Evolutionary conservation across 192 early-diverging fungal genomes (phyloP).

Genomic region (Oehlia diaphana): DNA sequence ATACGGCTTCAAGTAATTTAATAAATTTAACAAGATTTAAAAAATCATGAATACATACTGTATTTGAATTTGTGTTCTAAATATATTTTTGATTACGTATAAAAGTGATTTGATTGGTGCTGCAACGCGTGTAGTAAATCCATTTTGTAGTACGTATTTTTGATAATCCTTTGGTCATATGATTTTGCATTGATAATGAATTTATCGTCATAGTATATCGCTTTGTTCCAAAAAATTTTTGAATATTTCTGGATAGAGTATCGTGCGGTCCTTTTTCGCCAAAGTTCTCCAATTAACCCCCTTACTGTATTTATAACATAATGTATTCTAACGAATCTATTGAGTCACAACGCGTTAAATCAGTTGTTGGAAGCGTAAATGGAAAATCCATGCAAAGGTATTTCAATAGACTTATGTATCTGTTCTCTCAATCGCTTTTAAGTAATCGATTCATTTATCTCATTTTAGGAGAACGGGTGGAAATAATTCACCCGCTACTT

Average conservation of each 20-base stretch:
- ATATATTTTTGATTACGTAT: too few relatives aligned
- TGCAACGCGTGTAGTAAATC: too few relatives aligned
- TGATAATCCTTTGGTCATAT: neutral
- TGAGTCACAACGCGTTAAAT: slow-evolving; percentile 22
- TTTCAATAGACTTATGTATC: neutral
- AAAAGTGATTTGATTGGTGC: neutral
- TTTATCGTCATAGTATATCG: neutral
- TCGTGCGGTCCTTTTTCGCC: neutral
- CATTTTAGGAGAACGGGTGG: neutral
- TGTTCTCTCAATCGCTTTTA: neutral
- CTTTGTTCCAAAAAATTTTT: neutral
- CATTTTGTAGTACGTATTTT: neutral
- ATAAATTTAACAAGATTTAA: too few relatives aligned
- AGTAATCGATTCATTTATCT: neutral
- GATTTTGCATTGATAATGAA: neutral
- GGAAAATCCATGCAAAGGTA: slow-evolving; percentile 23
- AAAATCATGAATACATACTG: too few relatives aligned
- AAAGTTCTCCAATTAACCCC: neutral
- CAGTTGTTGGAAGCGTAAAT: slow-evolving; percentile 11
- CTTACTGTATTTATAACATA: neutral
- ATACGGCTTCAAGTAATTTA: too few relatives aligned
- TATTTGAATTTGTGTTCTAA: too few relatives aligned
- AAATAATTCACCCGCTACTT: neutral
- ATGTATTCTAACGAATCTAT: slow-evolving; percentile 19
- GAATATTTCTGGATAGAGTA: neutral